phyloP scores from a whole-genome alignment of 2,329 filamentous ascomycete species.

The Blastomyces percursus region DNA sequence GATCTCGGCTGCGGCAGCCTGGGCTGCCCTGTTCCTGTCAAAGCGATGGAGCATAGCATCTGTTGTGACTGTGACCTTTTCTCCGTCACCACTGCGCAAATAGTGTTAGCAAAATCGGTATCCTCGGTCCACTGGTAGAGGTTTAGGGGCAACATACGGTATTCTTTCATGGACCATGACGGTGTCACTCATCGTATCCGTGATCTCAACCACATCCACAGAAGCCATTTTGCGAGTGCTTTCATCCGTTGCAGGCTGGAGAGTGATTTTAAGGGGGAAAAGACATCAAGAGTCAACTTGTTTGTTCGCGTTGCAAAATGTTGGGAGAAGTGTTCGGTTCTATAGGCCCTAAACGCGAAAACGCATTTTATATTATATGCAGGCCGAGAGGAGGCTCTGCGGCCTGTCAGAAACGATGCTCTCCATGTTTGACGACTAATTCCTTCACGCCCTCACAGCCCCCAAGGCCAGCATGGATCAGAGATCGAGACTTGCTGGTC shows the following conservation, averaged over 20 bases:
- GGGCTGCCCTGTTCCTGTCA: slow-evolving; percentile 1
- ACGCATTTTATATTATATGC: background rate
- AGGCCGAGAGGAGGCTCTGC: background rate
- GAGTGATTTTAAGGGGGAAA: no score
- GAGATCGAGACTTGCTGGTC: background rate
- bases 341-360: background rate
- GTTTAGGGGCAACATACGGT: background rate
- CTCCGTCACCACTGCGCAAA: background rate
- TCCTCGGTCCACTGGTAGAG: background rate
- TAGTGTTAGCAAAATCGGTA: background rate
- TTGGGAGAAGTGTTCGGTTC: background rate
- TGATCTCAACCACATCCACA: slow-evolving; percentile 1
- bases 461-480: background rate
- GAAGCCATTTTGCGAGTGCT: background rate
- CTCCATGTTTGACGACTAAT: background rate
- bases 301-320: background rate
- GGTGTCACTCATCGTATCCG: background rate
- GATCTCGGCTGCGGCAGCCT: background rate
- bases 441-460: background rate
- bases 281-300: background rate
- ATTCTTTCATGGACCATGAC: background rate
- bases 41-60: slow-evolving; percentile 1
- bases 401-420: background rate
- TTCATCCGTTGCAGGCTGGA: background rate
- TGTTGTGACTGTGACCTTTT: slow-evolving; percentile 3